Conservation (phyloP, 73 alveolate genomes). For the Paramecium sexaurelia region DNA sequence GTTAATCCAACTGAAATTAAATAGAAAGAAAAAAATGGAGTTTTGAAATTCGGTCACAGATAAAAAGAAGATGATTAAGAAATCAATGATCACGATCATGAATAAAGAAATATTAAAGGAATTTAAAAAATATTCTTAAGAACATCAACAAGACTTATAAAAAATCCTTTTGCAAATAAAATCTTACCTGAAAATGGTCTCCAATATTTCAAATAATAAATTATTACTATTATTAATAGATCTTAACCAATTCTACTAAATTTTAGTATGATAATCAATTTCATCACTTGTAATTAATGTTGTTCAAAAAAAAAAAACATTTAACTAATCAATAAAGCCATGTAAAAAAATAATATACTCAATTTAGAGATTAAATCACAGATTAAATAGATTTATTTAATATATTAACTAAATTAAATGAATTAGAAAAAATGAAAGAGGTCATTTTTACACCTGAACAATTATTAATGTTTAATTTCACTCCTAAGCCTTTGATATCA, state of each 20-base stretch:
- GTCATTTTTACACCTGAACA: not conserved
- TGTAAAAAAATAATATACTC: not conserved
- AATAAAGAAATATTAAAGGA: not conserved
- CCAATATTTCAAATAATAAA: constrained; percentile 1
- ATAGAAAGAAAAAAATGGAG: not conserved
- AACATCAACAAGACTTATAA: not conserved
- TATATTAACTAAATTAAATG: not conserved
- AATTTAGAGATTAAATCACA: not conserved
- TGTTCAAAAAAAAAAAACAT: not conserved
- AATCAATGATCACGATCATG: not conserved
- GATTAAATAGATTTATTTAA: not conserved
- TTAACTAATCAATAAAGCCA: not conserved
- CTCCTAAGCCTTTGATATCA: not conserved
- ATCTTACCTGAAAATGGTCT: not conserved
- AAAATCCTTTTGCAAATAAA: not conserved
- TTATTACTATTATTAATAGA: not conserved
- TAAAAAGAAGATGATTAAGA: not conserved
- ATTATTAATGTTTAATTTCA: not conserved
- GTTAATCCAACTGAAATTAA: not conserved
- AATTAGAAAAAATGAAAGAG: constrained; percentile 12
- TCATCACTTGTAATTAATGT: not conserved
- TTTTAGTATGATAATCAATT: not conserved
- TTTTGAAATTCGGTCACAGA: not conserved
- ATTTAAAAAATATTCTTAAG: not conserved
- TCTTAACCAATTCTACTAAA: not conserved